Evolutionary conservation across 2,329 filamentous ascomycete genomes (phyloP), one percentile per base, ranked within the genome.

Genomic region (Penicillium sp.): DNA sequence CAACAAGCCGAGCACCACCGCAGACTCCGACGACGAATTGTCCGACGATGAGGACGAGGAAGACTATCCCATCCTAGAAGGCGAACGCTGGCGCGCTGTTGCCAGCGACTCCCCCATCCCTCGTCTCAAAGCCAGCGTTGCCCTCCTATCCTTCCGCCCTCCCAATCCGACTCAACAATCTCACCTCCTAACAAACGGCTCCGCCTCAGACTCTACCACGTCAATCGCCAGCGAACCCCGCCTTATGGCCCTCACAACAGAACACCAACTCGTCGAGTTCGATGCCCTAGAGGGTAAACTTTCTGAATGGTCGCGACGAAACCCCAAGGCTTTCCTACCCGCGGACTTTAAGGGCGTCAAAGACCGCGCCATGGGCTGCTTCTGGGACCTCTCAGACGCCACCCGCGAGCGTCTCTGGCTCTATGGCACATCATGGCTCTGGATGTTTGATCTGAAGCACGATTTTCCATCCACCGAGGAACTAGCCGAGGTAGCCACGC

Each of bases 391-490:
- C 1, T 81, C 82, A 15, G 50, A 50, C 30, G 73, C 74, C 30
- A 67, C 68, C 7, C 79, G 79, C n/a, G 81, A 87, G 51, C 86
- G 94, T 15, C 78, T 94, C 7, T 98, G 94, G 92, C 79, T 98
- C 21, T 97, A 96, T 71, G 93, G 94, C 7, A 86, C 88, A 46
- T 89, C 86, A 1, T 98, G 93, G 85, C 78, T 99, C 26, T 93
- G 91, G 80, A 98, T 98, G 93, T 87, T 99, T 63, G 93, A 98
- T 75, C 81, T 96, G 31, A 86, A 86, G 21, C 85, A 86, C 70
- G 90, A 97, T 74, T 84, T 95, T 53, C 74, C 79, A 0, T 73
- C 77, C 9, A 70, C 76, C 3, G 76, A 75, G 26, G 72, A 72
- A 31, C 64, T 67, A 7, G 64, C 63, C 46, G 68, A 67, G 11